Evolutionary conservation across 2,329 filamentous ascomycete genomes (phyloP), one percentile per base, ranked within the genome.

Genomic region (Ceratocystis ficicola): DNA sequence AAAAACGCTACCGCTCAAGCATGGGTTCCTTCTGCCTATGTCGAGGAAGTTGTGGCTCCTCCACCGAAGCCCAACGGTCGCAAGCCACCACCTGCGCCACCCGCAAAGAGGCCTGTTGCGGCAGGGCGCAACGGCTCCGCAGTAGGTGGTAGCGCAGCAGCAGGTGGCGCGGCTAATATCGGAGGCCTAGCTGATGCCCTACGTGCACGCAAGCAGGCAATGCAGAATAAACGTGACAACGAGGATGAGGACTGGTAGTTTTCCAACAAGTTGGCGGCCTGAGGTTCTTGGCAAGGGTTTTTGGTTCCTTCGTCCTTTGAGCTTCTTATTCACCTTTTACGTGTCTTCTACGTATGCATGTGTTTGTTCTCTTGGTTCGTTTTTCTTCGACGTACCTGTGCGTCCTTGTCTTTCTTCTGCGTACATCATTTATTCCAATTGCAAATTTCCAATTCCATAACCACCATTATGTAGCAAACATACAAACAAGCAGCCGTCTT

Each of bases 21-120:
- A 63, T 99, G 94, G 94, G 85, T 94, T 2, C 94, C 94, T 0
- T 89, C 92, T 22, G 90, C 93, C 22, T 99, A 99, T 72, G 87
- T 99, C 7, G 88, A 97, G 76, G 92, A 96, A 76, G 83, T 88
- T 73, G 82, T 84, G 3, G 81, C 84, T 2, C 83, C 84, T 28
- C 61, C 66, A 7, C 57, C 64, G 41, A 68, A 65, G 48, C 78
- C 77, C 44, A 74, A 74, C 3, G 75, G 80, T 2, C 92, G 91
- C 75, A 84, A 88, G 0, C 83, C 84, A 8, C 88, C 90, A 1
- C 89, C 90, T 2, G 85, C 86, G 28, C 90, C 88, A 25, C 92
- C 90, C 1, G 85, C 84, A 12, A 96, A 95, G 77, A 82, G 93
- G 25, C 92, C 92, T 1, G 85, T 81, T 25, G 82, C 82, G 44